Evolutionary conservation across 2,329 filamentous ascomycete species (phyloP), one percentile per base, ranked within the genome.

Genomic region (Alternaria arbusti): DNA sequence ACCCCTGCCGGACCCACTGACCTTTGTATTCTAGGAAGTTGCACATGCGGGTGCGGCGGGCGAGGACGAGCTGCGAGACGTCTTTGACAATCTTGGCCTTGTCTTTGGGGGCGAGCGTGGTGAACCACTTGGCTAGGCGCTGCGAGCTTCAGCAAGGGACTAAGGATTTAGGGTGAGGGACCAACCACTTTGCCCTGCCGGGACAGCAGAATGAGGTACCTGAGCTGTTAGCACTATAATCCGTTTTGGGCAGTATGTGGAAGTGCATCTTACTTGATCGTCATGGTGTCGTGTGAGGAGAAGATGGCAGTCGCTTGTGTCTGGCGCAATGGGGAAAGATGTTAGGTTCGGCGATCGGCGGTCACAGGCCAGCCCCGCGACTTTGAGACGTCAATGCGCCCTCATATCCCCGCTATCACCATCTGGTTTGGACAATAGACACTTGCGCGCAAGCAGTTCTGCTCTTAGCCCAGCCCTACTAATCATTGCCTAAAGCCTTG

Each of bases 71-170:
- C 83, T 98, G 96, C 65, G 96, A 94, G 76, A 99, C 96, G 86
- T 99, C 96, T 84, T 99, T 99, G 87, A 99, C 95, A 80, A 99
- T 98, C 87, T 99, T 99, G 83, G 95, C 96, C 86, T 99, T 99
- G 79, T 99, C 96, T 83, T 91, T 97, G 68, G 96, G 96, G 36
- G 95, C 97, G 67, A 99, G 88, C 15, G 96, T 99, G 59, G 94
- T 97, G 84, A 99, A 99, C 96, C 96, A 99, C 85, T 99, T 99
- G 73, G 96, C 96, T 60, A 99, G 90, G 79, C 96, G 94, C 96
- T 99, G 83, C 68, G 66, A 67, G 59, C 66, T 66, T 78, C 66
- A 76, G 76, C 69, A 77, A 63, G 63, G 78, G 70, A 68, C 51
- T 63, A 62, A 30, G 63, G 67, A 30, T 63, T 67, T 59, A 59